These are phyloP conservation scores for Tolypocladium tundrense DNA, from an alignment of 2,329 filamentous ascomycete genomes.

Conservation along the genomic window DNA sequence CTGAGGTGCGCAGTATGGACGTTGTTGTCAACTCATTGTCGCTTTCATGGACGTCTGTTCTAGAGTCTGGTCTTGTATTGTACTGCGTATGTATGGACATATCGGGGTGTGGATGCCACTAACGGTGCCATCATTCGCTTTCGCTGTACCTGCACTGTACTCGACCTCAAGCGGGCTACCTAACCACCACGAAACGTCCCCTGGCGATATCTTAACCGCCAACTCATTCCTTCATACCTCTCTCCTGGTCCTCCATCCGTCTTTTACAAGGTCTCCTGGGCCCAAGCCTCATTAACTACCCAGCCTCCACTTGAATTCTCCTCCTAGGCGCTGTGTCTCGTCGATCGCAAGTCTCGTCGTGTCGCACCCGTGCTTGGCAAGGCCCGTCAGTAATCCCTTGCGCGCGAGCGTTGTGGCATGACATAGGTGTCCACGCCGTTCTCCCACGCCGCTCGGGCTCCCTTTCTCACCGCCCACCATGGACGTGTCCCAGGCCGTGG, in stretches of 20 bases:
- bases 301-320: neutral
- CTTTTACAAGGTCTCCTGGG: neutral
- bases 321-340: neutral
- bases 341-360: neutral
- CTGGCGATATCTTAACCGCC: neutral
- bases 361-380: neutral
- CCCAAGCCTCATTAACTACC: neutral
- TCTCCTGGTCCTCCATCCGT: neutral
- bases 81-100: neutral
- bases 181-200: neutral
- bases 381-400: neutral
- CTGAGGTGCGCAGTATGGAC: neutral
- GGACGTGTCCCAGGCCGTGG: slow-evolving; percentile 89
- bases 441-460: neutral
- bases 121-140: neutral
- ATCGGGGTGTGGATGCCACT: neutral
- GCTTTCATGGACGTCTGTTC: neutral
- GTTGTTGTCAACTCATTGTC: neutral
- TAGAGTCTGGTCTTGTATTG: neutral
- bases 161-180: neutral
- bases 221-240: neutral
- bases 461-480: slow-evolving; percentile 42
- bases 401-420: slow-evolving; percentile 1
- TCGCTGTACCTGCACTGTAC: neutral
- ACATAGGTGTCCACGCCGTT: slow-evolving; percentile 1